Conservation (phyloP, 208 protist genomes). For the Trypanosoma platydactyli region DNA sequence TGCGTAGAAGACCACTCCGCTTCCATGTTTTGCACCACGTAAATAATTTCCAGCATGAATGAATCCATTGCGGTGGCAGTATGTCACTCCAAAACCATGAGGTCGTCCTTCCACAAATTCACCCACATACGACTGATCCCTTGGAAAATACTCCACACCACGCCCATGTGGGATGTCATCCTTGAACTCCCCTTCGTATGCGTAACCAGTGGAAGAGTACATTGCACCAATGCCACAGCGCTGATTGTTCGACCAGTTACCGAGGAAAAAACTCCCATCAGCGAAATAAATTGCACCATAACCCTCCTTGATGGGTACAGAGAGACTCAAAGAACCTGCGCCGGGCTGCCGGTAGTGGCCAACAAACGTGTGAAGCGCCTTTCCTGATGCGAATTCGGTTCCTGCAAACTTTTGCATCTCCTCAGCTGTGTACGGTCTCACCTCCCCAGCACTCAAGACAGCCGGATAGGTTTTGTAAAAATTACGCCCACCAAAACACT, state of each 20-base stretch:
- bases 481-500: neutral
- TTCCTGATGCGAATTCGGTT: conserved; percentile 22
- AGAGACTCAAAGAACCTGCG: neutral
- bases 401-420: neutral
- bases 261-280: conserved; percentile 26
- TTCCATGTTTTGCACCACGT: conserved; percentile 31
- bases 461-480: neutral
- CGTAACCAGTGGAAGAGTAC: conserved; percentile 18
- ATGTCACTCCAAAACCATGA: conserved; percentile 23
- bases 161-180: conserved; percentile 23
- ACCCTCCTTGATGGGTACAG: conserved; percentile 21
- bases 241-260: conserved; percentile 24
- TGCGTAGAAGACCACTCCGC: conserved; percentile 28
- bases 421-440: conserved; percentile 17
- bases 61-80: conserved; percentile 26
- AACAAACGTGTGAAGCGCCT: conserved; percentile 17
- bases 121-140: conserved; percentile 22
- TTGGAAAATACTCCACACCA: conserved; percentile 20
- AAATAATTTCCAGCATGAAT: conserved; percentile 29
- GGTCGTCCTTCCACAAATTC: conserved; percentile 24
- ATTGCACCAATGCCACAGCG: conserved; percentile 23
- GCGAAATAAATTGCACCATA: conserved; percentile 23
- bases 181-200: conserved; percentile 30
- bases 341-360: conserved; percentile 4
- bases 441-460: conserved; percentile 8